phyloP scores from a whole-genome alignment of 2,329 filamentous ascomycete species.

The Fusarium siculi region DNA sequence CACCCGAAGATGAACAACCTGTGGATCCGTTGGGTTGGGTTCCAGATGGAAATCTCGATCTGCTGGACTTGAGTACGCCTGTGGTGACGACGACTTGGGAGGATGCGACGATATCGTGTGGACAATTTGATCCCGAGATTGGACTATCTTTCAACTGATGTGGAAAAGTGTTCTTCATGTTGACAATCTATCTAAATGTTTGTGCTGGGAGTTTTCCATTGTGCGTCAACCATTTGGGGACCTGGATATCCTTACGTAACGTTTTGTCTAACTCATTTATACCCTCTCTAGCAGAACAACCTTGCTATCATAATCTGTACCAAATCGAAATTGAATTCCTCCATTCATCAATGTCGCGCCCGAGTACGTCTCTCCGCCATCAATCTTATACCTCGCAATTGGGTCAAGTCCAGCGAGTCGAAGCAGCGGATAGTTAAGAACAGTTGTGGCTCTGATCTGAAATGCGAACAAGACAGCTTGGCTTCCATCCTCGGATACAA shows the following conservation, averaged over 20 bases:
- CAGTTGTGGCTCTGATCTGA: slow-evolving; percentile 60
- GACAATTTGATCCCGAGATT: background rate
- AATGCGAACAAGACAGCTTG: slow-evolving; percentile 69
- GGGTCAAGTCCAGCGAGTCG: slow-evolving; percentile 67
- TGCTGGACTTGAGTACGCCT: slow-evolving; percentile 28
- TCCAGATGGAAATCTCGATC: background rate
- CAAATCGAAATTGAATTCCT: slow-evolving; percentile 65
- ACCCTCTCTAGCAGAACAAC: slow-evolving; percentile 64
- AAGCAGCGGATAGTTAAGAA: slow-evolving; percentile 66
- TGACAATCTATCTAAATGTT: background rate
- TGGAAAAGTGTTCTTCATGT: background rate
- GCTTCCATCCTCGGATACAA: slow-evolving; percentile 62
- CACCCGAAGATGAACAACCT: background rate
- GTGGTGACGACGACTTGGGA: slow-evolving; percentile 4
- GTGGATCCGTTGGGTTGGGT: slow-evolving; percentile 11
- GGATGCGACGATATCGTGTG: background rate
- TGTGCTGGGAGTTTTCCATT: background rate
- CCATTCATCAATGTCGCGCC: slow-evolving; percentile 72
- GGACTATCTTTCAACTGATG: slow-evolving; percentile 3
- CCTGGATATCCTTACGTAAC: background rate
- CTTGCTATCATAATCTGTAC: slow-evolving; percentile 66
- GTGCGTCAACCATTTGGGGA: accelerated
- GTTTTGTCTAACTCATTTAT: background rate
- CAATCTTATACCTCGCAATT: slow-evolving; percentile 62
- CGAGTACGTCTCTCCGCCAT: slow-evolving; percentile 62